phyloP scores from a whole-genome alignment of 257 asterid species.

The Nicotiana benthamiana region DNA sequence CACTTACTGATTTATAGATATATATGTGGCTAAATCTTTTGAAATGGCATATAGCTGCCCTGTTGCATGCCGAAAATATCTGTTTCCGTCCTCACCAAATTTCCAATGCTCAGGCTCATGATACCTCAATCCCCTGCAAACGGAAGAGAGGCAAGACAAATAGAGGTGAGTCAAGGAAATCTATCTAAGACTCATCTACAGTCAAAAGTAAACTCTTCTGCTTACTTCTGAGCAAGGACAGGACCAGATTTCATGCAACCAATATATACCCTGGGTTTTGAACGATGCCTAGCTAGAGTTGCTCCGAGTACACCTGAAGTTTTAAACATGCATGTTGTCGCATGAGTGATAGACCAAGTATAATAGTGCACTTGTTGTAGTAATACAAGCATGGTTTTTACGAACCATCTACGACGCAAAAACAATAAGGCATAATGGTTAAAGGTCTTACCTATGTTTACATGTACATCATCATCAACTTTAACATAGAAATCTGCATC shows the following conservation, averaged over 20 bases:
- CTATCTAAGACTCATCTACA: not conserved
- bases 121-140: constrained; percentile 75
- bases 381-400: not conserved
- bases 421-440: not conserved
- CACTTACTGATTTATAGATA: constrained; percentile 70
- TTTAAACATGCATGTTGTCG: not conserved
- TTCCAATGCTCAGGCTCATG: constrained; percentile 97
- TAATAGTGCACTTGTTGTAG: not conserved
- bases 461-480: constrained; percentile 92
- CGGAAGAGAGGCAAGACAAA: not conserved
- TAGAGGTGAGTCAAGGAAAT: not conserved
- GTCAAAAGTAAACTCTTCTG: not conserved
- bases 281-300: constrained; percentile 71
- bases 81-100: constrained; percentile 88
- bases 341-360: not conserved
- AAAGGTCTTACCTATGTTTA: constrained; percentile 53
- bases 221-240: constrained; percentile 84
- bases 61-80: constrained; percentile 89
- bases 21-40: constrained; percentile 75
- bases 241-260: constrained; percentile 99
- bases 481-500: constrained; percentile 90
- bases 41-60: constrained; percentile 92
- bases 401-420: not conserved
- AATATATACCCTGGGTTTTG: constrained; percentile 69
- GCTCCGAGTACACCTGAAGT: constrained; percentile 69